phyloP scores from a whole-genome alignment of 345 rosid genomes.

The Hibiscus syriacus region DNA sequence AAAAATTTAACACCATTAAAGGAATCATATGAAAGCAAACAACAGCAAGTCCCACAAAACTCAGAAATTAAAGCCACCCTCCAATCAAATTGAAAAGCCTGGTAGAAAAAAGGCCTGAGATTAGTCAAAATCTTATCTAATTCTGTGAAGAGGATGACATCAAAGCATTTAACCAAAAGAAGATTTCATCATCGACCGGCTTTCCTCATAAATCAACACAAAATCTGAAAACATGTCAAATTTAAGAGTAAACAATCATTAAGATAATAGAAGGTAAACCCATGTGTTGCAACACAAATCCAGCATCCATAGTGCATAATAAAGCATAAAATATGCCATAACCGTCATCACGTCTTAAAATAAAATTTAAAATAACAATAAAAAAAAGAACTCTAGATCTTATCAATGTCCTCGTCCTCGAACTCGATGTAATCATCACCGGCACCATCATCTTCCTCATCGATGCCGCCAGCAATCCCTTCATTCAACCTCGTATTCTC shows the following conservation, averaged over 20 bases:
- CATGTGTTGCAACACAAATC: background rate
- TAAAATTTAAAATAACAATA: background rate
- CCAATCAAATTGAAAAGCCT: background rate
- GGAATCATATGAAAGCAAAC: background rate
- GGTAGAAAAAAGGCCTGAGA: too few species aligned
- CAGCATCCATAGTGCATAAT: background rate
- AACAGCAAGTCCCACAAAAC: background rate
- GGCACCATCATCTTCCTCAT: slow-evolving; percentile 36
- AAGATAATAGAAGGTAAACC: too few species aligned
- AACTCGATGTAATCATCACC: slow-evolving; percentile 48
- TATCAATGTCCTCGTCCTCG: slow-evolving; percentile 49
- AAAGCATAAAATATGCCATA: background rate
- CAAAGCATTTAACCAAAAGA: background rate
- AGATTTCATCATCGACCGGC: background rate
- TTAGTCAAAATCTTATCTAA: background rate
- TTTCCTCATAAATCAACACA: background rate
- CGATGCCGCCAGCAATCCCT: slow-evolving; percentile 28
- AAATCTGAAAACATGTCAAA: too few species aligned
- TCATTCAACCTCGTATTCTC: slow-evolving; percentile 30
- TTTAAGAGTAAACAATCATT: too few species aligned
- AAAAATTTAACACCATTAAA: too few species aligned
- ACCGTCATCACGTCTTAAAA: background rate
- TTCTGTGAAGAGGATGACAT: background rate
- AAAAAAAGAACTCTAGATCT: slow-evolving; percentile 18
- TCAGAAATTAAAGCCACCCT: background rate